Conservation (phyloP, 1,139 yeast species). For the Meyerozyma sp. region DNA sequence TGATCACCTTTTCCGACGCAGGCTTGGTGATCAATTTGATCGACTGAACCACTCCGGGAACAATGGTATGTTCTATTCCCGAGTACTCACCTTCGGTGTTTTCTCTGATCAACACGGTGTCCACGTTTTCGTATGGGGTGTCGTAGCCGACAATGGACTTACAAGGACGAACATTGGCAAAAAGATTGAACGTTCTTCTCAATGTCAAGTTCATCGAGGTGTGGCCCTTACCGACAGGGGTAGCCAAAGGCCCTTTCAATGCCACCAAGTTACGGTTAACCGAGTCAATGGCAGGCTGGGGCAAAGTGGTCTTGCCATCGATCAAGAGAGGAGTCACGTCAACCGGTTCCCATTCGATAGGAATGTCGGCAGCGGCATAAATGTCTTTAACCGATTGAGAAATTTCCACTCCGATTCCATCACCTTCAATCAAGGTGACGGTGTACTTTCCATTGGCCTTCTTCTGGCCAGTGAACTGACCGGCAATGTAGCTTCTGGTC, state of each 20-base stretch:
- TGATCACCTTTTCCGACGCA: slow-evolving; percentile 93
- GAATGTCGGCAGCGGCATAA: slow-evolving; percentile 89
- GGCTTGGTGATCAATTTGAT: slow-evolving; percentile 94
- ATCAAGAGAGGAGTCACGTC: slow-evolving; percentile 92
- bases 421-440: slow-evolving; percentile 97
- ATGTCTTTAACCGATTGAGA: slow-evolving; percentile 89
- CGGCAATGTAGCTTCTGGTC: slow-evolving; percentile 43
- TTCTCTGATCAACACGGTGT: slow-evolving; percentile 95
- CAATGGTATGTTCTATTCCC: slow-evolving; percentile 96
- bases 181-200: slow-evolving; percentile 93
- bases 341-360: slow-evolving; percentile 95
- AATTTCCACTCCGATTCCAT: slow-evolving; percentile 96
- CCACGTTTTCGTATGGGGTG: slow-evolving; percentile 91
- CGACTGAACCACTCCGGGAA: slow-evolving; percentile 97
- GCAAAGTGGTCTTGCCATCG: slow-evolving; percentile 92
- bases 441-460: slow-evolving; percentile 68
- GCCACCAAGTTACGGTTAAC: slow-evolving; percentile 93
- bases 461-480: slow-evolving; percentile 45
- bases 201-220: slow-evolving; percentile 94
- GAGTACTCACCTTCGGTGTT: slow-evolving; percentile 99
- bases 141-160: slow-evolving; percentile 88
- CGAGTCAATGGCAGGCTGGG: slow-evolving; percentile 86
- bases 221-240: slow-evolving; percentile 98
- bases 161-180: slow-evolving; percentile 98
- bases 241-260: slow-evolving; percentile 95